Conservation (phyloP, 176 grass and related monocot genomes). For the Tillandsia fasciculata region DNA sequence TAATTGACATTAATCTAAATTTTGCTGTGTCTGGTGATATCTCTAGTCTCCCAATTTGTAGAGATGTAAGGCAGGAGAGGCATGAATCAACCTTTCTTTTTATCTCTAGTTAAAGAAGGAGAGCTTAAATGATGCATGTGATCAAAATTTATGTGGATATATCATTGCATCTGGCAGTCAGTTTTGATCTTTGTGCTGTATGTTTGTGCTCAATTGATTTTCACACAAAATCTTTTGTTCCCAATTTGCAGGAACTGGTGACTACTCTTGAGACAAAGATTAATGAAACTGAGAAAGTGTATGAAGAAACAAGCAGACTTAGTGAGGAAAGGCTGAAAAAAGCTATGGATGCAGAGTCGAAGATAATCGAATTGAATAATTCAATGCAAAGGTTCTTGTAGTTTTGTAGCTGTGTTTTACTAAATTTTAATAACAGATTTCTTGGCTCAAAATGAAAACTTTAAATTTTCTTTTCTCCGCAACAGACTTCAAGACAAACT, state of each 20-base stretch:
- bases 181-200: not conserved
- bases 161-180: not conserved
- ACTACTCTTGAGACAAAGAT: slow-evolving; percentile 77
- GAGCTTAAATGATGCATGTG: not conserved
- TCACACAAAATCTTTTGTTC: not conserved
- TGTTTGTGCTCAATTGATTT: not conserved
- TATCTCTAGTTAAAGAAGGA: not conserved
- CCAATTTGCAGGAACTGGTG: slow-evolving; percentile 46
- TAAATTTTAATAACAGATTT: not conserved
- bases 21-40: too few relatives aligned
- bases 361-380: slow-evolving; percentile 63
- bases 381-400: slow-evolving; percentile 68
- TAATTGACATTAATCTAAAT: too few relatives aligned
- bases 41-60: too few relatives aligned
- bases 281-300: slow-evolving; percentile 78
- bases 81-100: not conserved
- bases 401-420: not conserved
- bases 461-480: not conserved
- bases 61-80: too few relatives aligned
- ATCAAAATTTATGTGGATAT: not conserved
- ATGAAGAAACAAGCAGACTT: slow-evolving; percentile 68
- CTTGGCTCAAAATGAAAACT: not conserved
- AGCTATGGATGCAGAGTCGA: slow-evolving; percentile 58
- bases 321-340: slow-evolving; percentile 62
- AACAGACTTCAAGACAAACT: slow-evolving; percentile 81